A percentile compares a stretch with the other conserved stretches of the same genome.
These are phyloP conservation scores for Truncatella angustata DNA, from an alignment of 2,329 filamentous ascomycete genomes.

Conservation along the genomic window DNA sequence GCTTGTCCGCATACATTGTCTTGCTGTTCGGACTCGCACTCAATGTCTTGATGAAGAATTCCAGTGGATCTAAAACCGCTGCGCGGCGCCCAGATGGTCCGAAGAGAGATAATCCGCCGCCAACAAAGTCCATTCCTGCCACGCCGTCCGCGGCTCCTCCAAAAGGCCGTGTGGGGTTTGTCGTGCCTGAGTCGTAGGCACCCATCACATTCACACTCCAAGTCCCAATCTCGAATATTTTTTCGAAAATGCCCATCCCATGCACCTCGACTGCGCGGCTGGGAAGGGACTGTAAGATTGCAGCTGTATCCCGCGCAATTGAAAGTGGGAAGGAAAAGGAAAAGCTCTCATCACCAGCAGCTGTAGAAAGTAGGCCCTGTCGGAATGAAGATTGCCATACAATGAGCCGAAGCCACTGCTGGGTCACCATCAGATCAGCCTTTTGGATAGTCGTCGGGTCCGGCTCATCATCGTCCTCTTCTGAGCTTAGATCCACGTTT, in stretches of 20 bases:
- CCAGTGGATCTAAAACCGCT: conserved; percentile 37
- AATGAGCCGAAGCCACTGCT: conserved; percentile 69
- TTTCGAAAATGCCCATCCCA: conserved; percentile 49
- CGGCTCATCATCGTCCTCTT: conserved; percentile 39
- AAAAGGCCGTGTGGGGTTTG: conserved; percentile 16
- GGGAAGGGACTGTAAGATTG: conserved; percentile 38
- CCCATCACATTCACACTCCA: conserved; percentile 44
- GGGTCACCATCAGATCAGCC: conserved; percentile 66
- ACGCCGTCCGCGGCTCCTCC: conserved; percentile 21
- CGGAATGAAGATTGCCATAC: conserved; percentile 72
- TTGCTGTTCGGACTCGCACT: conserved; percentile 43
- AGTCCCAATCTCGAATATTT: conserved; percentile 47
- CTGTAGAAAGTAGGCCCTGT: conserved; percentile 61
- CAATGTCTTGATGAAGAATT: conserved; percentile 42
- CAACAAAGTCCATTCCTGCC: conserved; percentile 29
- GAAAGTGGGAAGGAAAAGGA: conserved; percentile 61
- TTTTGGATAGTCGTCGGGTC: conserved; percentile 62
- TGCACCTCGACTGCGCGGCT: conserved; percentile 43
- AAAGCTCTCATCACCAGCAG: conserved; percentile 57
- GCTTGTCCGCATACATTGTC: conserved; percentile 40
- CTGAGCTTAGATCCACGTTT: conserved; percentile 6
- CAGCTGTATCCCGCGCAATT: conserved; percentile 57
- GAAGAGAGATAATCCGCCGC: conserved; percentile 30
- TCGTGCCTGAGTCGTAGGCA: conserved; percentile 26
- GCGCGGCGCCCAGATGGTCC: conserved; percentile 27